Percentiles rank a stretch among this genome's conserved stretches.
Conservation (phyloP, 257 asterid species). For the Apocynum venetum region DNA sequence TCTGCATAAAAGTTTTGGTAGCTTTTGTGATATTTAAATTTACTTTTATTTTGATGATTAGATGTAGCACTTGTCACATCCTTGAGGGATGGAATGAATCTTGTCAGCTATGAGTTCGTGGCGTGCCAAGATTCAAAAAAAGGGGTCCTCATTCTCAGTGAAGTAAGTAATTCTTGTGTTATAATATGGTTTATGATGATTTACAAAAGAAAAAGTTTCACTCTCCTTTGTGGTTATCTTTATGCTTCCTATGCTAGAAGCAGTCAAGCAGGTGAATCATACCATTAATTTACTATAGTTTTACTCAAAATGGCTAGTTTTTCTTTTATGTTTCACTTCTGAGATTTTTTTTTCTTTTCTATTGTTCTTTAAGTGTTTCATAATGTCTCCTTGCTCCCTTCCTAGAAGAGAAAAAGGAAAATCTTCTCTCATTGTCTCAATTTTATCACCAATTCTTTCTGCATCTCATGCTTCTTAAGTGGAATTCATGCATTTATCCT, state of each 20-base stretch:
- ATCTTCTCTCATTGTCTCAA: not conserved
- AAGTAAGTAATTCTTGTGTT: constrained; percentile 35
- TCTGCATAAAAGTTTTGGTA: not conserved
- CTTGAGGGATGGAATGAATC: constrained; percentile 98
- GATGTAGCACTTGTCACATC: constrained; percentile 97
- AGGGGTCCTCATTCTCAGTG: constrained; percentile 97
- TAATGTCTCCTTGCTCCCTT: not conserved
- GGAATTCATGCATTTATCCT: not conserved
- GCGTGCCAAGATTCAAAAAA: constrained; percentile 88
- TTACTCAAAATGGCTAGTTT: not conserved
- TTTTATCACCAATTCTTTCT: not conserved
- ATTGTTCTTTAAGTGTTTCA: not conserved
- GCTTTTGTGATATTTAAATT: constrained; percentile 23
- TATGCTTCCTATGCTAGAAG: not conserved
- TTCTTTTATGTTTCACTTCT: not conserved
- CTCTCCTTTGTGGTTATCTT: not conserved
- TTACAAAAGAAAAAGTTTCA: not conserved
- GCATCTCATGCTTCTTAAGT: not conserved
- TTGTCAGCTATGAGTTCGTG: constrained; percentile 97
- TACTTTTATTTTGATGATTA: constrained; percentile 31
- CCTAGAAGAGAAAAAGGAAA: not conserved
- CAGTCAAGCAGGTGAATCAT: not conserved
- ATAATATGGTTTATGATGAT: not conserved
- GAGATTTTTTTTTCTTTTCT: not conserved
- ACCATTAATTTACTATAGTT: not conserved